These are phyloP conservation scores for Yamadazyma taylorii DNA, from an alignment of 1,139 yeast species.

Conservation along the genomic window DNA sequence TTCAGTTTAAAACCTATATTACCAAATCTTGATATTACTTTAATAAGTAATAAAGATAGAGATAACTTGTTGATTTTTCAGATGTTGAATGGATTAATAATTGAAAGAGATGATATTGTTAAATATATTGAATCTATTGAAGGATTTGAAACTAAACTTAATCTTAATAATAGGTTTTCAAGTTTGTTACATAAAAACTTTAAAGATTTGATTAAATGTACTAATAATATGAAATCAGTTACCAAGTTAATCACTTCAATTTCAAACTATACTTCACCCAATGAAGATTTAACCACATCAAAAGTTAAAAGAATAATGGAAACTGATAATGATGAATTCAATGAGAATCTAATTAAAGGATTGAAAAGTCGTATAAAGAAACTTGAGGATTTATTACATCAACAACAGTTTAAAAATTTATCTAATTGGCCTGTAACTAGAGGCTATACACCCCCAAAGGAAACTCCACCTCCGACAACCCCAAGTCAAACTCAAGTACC, in stretches of 20 bases:
- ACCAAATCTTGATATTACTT: conserved; percentile 44
- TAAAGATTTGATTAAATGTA: conserved; percentile 43
- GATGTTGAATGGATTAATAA: conserved; percentile 23
- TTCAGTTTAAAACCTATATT: conserved; percentile 20
- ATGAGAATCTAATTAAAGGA: conserved; percentile 48
- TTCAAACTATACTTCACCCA: conserved; percentile 30
- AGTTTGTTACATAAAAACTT: conserved; percentile 47
- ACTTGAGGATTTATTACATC: conserved; percentile 66
- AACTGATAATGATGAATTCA: conserved; percentile 29
- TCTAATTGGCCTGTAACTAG: conserved; percentile 55
- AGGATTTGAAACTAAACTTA: conserved; percentile 18
- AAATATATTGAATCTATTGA: conserved; percentile 34
- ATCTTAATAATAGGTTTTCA: conserved; percentile 26
- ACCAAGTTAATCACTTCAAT: conserved; percentile 37
- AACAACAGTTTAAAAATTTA: conserved; percentile 58
- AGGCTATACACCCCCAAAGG: conserved; percentile 8
- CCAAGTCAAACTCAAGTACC: conserved; percentile 2
- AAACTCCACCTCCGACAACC: conserved; percentile 9
- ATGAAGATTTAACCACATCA: conserved; percentile 17
- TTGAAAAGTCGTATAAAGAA: conserved; percentile 61
- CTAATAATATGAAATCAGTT: conserved; percentile 38
- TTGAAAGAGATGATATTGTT: conserved; percentile 44
- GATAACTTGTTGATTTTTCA: conserved; percentile 18
- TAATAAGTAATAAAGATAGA: conserved; percentile 23
- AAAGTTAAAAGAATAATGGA: conserved; percentile 18